Percentiles rank a stretch among this genome's conserved stretches.
Conservation (phyloP, 352 stramenopile species). For the Peronospora destructor region DNA sequence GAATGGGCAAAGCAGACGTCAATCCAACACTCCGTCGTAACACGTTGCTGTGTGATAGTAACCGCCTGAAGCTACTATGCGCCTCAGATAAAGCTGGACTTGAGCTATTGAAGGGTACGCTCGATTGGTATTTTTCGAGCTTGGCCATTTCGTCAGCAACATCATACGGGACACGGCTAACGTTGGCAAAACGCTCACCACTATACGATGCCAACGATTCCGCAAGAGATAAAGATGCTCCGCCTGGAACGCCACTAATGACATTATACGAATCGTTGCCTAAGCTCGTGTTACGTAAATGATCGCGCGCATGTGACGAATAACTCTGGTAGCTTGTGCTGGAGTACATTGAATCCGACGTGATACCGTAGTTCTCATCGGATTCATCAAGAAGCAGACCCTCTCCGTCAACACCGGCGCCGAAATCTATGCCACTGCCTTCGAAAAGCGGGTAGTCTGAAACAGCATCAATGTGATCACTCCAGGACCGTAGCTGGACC, state of each 20-base stretch:
- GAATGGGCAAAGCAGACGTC: constrained; percentile 30
- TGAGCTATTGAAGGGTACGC: constrained; percentile 31
- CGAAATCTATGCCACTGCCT: constrained; percentile 35
- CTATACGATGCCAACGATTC: constrained; percentile 24
- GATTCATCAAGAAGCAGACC: constrained; percentile 34
- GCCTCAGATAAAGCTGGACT: constrained; percentile 33
- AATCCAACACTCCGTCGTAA: constrained; percentile 43
- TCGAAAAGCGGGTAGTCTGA: constrained; percentile 77
- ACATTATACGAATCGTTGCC: constrained; percentile 12
- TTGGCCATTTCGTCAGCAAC: constrained; percentile 21
- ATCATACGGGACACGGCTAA: constrained; percentile 30
- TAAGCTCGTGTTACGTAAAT: constrained; percentile 18
- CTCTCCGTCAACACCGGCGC: constrained; percentile 31
- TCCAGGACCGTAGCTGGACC: constrained; percentile 53
- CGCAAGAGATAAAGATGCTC: constrained; percentile 17
- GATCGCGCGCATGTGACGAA: constrained; percentile 19
- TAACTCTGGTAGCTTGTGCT: constrained; percentile 41
- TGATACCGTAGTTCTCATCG: constrained; percentile 39
- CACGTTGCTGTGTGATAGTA: constrained; percentile 54
- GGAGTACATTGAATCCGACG: constrained; percentile 67
- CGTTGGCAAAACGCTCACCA: constrained; percentile 24
- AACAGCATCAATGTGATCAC: constrained; percentile 72
- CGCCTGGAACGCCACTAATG: constrained; percentile 3
- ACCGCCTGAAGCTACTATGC: constrained; percentile 46
- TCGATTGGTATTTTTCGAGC: constrained; percentile 28